Percentiles rank a stretch among this genome's conserved stretches.
These are phyloP conservation scores for Leccinum broughii DNA, from an alignment of 768 basidiomycete species.

Conservation along the genomic window DNA sequence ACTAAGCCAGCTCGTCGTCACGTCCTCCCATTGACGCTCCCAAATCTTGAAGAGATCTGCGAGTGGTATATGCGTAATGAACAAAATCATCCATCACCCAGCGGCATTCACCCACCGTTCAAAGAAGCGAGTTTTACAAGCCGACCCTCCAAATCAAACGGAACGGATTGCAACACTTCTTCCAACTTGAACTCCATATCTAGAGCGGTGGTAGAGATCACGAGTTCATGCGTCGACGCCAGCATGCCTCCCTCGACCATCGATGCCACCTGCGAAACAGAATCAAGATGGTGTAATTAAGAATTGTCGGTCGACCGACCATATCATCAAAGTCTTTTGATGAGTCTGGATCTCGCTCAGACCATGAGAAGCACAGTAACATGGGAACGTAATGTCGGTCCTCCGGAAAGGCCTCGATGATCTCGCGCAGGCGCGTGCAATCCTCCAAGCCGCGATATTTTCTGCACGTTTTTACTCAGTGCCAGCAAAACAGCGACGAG, in stretches of 20 bases:
- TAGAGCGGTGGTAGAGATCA: constrained; percentile 50
- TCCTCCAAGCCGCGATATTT: constrained; percentile 75
- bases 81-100: background rate
- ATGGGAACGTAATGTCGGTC: constrained; percentile 63
- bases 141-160: constrained; percentile 58
- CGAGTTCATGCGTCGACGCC: constrained; percentile 44
- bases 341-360: constrained; percentile 41
- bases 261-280: constrained; percentile 45
- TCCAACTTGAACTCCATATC: constrained; percentile 61
- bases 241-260: constrained; percentile 45
- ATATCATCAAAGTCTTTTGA: constrained; percentile 57
- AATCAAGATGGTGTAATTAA: constrained; percentile 2
- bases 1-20: constrained; percentile 20
- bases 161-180: constrained; percentile 39
- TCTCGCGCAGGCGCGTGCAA: constrained; percentile 66
- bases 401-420: constrained; percentile 53
- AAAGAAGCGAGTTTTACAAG: constrained; percentile 49
- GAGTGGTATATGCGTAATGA: background rate
- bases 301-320: constrained; percentile 40
- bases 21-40: constrained; percentile 27
- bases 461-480: constrained; percentile 34
- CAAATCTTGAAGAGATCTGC: constrained; percentile 29
- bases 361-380: constrained; percentile 63
- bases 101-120: constrained; percentile 43
- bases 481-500: background rate